These are phyloP conservation scores for Schoenoplectus triqueter DNA, from an alignment of 202 grass and related monocot species.

Conservation along the genomic window DNA sequence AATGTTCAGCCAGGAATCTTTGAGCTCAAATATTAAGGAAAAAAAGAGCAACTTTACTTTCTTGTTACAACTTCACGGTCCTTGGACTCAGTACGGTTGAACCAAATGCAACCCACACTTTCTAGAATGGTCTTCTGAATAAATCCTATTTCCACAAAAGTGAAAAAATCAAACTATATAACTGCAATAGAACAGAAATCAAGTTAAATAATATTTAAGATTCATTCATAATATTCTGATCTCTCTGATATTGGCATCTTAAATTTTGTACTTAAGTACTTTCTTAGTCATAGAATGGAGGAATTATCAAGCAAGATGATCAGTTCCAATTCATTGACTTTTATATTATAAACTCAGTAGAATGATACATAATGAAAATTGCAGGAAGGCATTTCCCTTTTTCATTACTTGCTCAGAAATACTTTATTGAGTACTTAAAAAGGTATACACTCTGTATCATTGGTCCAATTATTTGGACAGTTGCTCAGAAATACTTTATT, in stretches of 20 bases:
- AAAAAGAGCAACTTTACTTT: constrained; percentile 54
- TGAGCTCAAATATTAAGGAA: neutral
- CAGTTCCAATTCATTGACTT: neutral
- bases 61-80: constrained; percentile 84
- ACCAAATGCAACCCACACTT: constrained; percentile 99
- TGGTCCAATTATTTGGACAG: neutral
- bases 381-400: neutral
- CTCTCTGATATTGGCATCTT: constrained; percentile 16
- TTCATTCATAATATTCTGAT: constrained; percentile 20
- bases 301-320: neutral
- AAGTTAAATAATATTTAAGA: constrained; percentile 12
- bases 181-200: constrained; percentile 24
- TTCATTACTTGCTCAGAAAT: constrained; percentile 12
- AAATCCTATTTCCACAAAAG: constrained; percentile 64
- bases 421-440: neutral
- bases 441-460: neutral
- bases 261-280: neutral
- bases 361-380: constrained; percentile 3
- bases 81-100: constrained; percentile 89
- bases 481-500: neutral
- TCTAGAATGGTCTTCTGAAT: constrained; percentile 95
- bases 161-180: constrained; percentile 32
- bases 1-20: neutral
- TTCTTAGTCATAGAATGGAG: neutral
- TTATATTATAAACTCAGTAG: neutral